Evolutionary conservation across 805 yeast species (phyloP), one percentile per base, ranked within the genome.

Genomic region (Candida mattraensis): DNA sequence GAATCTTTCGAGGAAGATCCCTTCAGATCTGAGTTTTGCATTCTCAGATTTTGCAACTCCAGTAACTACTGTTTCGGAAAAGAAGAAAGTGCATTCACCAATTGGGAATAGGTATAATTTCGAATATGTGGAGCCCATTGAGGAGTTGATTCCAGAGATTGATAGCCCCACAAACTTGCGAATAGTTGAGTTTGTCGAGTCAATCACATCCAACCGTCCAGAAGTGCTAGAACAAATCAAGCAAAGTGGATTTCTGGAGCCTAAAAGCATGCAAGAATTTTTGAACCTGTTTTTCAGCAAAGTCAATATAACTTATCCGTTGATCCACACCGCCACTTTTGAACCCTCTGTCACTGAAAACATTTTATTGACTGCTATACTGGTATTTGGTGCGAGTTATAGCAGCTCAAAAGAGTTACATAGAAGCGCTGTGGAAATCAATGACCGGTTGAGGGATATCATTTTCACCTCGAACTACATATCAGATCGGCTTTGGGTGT

Each of bases 351-450:
- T 10, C 5, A 18, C 23, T 4, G 29, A 28, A 3, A 23, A 14
- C 9, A 16, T 39, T 4, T 20, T 39, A 18, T 15, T 39, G 18
- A 35, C 35, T 3, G 25, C 29, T 5, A 24, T 33, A 17, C 15
- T 35, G 17, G 28, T 35, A 3, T 31, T 39, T 16, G 43, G 43
- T 7, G 43, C 43, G 3, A 39, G 35, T 14, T n/a, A n/a, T n/a
- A 30, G 35, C 22, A n/a, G 27, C 23, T 18, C 37, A 7, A 35
- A 39, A 19, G 22, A 5, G 5, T 27, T 28, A 10, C 40, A 39
- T 21, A 6, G 24, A 15, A n/a, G 17, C 5, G 36, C 40, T 4
- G 30, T 39, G 12, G 40, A 30, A 24, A 22, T 35, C 15, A 19
- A 39, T 24, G 39, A 34, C 18, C 10, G 29, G 10, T 13, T 39